Percentiles rank a stretch among this genome's conserved stretches.
Evolutionary conservation across 1,284 basidiomycete species (phyloP).

Genomic region (Anthracocystis panici-leucophaei): DNA sequence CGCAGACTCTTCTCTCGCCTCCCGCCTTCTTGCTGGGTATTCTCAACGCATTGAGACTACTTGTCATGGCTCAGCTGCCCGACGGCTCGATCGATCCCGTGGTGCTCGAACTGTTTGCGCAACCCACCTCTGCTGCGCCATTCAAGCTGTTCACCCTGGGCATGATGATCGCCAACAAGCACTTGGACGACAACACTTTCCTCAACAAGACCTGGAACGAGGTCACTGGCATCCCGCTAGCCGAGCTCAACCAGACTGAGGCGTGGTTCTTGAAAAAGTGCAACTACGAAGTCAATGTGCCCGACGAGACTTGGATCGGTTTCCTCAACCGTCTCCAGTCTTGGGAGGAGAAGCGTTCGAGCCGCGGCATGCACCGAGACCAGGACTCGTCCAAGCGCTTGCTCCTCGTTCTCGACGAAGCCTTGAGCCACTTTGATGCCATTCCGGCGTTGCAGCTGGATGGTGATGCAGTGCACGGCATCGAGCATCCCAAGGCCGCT

Average conservation of each 20-base stretch:
- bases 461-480: conserved; percentile 5
- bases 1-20: conserved; percentile 66
- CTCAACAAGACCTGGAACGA: conserved; percentile 69
- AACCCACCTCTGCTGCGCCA: conserved; percentile 61
- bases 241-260: conserved; percentile 67
- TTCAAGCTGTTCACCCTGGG: conserved; percentile 68
- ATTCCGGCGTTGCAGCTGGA: conserved; percentile 44
- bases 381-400: conserved; percentile 52
- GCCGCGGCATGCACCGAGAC: conserved; percentile 36
- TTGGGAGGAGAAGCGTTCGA: conserved; percentile 53
- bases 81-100: conserved; percentile 53
- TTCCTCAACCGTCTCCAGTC: conserved; percentile 54
- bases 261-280: conserved; percentile 64
- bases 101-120: conserved; percentile 63
- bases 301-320: conserved; percentile 62
- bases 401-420: conserved; percentile 56
- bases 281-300: conserved; percentile 64
- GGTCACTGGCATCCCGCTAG: conserved; percentile 67
- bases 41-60: conserved; percentile 61
- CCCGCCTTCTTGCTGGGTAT: conserved; percentile 63
- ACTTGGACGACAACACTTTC: conserved; percentile 69
- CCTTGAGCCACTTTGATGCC: conserved; percentile 47
- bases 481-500: conserved; percentile 13
- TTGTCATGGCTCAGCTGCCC: conserved; percentile 47
- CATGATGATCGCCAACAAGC: conserved; percentile 69